Evolutionary conservation across 306 rosid genomes (phyloP), one percentile per base, ranked within the genome.

Genomic region (Ziziphus jujuba): DNA sequence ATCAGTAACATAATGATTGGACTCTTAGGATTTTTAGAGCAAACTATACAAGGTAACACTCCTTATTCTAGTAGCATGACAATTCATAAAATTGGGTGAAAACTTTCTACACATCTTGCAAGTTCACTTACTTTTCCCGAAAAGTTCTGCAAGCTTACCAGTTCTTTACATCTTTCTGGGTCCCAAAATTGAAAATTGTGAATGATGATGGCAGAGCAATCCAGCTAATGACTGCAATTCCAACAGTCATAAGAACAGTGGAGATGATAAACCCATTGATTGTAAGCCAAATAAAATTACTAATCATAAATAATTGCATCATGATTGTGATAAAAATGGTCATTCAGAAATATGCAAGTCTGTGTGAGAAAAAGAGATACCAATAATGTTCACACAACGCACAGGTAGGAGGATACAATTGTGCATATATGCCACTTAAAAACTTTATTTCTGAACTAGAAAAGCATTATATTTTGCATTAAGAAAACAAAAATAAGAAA

Each of bases 101-200:
- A 7, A 7, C 9, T 49, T 49, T 15, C 54, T 15, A 49, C 20
- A 16, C 3, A 5, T 3, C 7, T 10, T 14, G 17, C 28, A 15
- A 35, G 63, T 9, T 35, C 45, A 33, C 24, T 1, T 24, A 23
- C 15, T 59, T 17, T 48, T 49, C 20, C 54, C 22, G 21, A 5
- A 38, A 44, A 10, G 11, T 12, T 19, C 21, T 47, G 22, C 60
- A 23, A 12, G 28, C 73, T 67, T 79, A 88, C 95, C 95, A 88
- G 82, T 70, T 88, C 78, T 84, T 84, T 0, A 88, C 95, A 49
- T 59, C 89, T 70, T 88, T 88, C 67, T 88, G 91, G 65, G 17
- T 48, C 7, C 95, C 95, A 75, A 88, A 88, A 70, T 88, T 88
- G 83, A 65, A 88, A 66, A 88, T 88, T 49, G 95, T 85, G 86